Conservation (phyloP, 371 early-diverging fungal species). For the Lichtheimia hyalospora region DNA sequence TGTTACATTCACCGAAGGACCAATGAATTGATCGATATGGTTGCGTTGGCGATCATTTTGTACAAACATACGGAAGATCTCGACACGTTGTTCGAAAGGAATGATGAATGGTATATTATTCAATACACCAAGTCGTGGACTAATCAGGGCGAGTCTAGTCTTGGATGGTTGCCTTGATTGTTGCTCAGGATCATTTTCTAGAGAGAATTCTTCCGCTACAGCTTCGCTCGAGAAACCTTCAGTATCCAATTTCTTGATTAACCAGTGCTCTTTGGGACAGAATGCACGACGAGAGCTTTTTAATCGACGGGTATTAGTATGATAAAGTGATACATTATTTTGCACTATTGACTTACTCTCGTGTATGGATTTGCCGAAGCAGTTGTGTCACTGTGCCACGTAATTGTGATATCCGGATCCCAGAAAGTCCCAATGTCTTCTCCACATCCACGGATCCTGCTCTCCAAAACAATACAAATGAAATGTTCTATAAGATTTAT, state of each 20-base stretch:
- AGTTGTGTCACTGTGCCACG: conserved; percentile 64
- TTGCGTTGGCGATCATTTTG: conserved; percentile 60
- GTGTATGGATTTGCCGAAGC: conserved; percentile 77
- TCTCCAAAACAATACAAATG: conserved; percentile 74
- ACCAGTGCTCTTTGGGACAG: conserved; percentile 75
- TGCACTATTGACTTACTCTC: conserved; percentile 60
- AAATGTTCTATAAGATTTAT: conserved; percentile 51
- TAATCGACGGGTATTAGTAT: neutral
- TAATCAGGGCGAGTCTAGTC: conserved; percentile 45
- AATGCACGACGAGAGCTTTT: conserved; percentile 66
- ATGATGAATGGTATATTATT: conserved; percentile 88
- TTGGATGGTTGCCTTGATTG: conserved; percentile 31
- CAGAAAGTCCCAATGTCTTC: conserved; percentile 40
- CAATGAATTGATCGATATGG: conserved; percentile 21
- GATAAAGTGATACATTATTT: neutral
- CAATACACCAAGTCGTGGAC: conserved; percentile 73
- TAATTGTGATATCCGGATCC: conserved; percentile 55
- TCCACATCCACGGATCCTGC: conserved; percentile 43
- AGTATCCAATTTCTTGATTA: conserved; percentile 67
- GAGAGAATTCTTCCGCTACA: conserved; percentile 57
- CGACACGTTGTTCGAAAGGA: conserved; percentile 85
- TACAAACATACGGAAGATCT: conserved; percentile 82
- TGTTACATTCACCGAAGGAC: conserved; percentile 39
- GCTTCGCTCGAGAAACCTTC: conserved; percentile 61
- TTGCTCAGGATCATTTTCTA: conserved; percentile 28